Evolutionary conservation across 371 early-diverging fungal genomes (phyloP), one percentile per base, ranked within the genome.

Genomic region (Actinomortierella wolfii): DNA sequence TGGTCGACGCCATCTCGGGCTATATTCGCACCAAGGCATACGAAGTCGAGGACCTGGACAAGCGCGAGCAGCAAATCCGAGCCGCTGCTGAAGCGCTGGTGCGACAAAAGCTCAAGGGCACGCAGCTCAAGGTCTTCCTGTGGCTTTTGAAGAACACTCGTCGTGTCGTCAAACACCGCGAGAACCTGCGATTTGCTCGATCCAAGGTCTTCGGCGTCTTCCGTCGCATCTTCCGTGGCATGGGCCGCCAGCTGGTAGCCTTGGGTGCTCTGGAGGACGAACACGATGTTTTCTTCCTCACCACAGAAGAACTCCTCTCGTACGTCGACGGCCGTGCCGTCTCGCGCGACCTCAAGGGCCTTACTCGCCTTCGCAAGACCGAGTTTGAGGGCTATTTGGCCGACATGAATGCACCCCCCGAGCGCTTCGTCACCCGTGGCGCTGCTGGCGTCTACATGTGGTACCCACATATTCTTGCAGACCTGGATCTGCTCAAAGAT

Each of bases 361-460:
- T 71, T 53, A 71, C 73, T 21, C 50, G 52, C 29, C 56, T 71
- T 14, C 62, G 73, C 45, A 71, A 71, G 56, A 18, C 48, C n/a
- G 73, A 71, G 53, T 71, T 52, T 55, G 62, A 62, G 1, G 67
- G 73, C 46, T 71, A 71, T 24, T 29, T 44, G 5, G 63, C 67
- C 0, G 73, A 71, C 7, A 59, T 66, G 24, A 71, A 71, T 8
- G 73, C 73, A 2, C 73, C 73, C 1, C 73, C 73, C 15, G 73
- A 71, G 43, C 58, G 73, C 2, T 71, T 71, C 21, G 59, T 66
- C 29, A 71, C 73, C 20, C 73, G 73, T 18, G 73, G 73, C 21
- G 73, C 73, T 1, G 73, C 73, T 0, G 73, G 73, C 24, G 73
- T 66, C 5, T 71, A 71, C 59, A 71, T 71, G 66, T 71, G 73